A percentile compares a stretch with the other conserved stretches of the same genome.
Conservation (phyloP, 176 grass and related monocot species). For the Phragmites australis region DNA sequence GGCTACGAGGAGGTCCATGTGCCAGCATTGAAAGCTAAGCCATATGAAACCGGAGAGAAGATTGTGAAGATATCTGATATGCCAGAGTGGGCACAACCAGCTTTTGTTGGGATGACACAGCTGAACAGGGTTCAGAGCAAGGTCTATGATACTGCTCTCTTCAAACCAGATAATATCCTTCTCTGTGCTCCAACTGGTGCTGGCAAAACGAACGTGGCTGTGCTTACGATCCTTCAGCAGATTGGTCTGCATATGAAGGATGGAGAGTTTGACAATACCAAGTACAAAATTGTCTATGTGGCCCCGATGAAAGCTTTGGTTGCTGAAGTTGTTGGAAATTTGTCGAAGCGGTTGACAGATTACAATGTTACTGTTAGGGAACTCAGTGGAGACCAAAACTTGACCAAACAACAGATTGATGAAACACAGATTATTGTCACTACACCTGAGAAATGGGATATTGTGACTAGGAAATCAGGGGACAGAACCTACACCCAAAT, state of each 20-base stretch:
- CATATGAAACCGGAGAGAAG: conserved; percentile 66
- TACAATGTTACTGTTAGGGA: conserved; percentile 80
- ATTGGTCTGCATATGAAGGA: conserved; percentile 86
- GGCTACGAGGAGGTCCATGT: conserved; percentile 91
- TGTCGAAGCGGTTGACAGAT: conserved; percentile 57
- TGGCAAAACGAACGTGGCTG: conserved; percentile 96
- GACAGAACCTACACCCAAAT: conserved; percentile 96
- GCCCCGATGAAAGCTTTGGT: conserved; percentile 98
- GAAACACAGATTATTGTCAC: conserved; percentile 99
- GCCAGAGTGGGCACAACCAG: conserved; percentile 64
- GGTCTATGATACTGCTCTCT: conserved; percentile 88
- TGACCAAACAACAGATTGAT: conserved; percentile 89
- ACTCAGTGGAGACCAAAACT: conserved; percentile 91
- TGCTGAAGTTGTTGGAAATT: conserved; percentile 95
- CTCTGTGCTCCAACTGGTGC: conserved; percentile 93
- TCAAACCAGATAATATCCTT: conserved; percentile 78
- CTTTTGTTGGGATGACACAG: conserved; percentile 84
- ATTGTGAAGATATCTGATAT: conserved; percentile 90
- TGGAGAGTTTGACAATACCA: conserved; percentile 68
- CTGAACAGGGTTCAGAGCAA: conserved; percentile 93
- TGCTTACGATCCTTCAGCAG: conserved; percentile 90
- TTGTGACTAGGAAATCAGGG: conserved; percentile 94
- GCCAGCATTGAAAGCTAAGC: conserved; percentile 65
- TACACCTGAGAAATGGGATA: conserved; percentile 99
- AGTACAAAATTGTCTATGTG: conserved; percentile 97